Evolutionary conservation across 805 yeast species (phyloP).

Genomic region (Hanseniaspora valbyensis): DNA sequence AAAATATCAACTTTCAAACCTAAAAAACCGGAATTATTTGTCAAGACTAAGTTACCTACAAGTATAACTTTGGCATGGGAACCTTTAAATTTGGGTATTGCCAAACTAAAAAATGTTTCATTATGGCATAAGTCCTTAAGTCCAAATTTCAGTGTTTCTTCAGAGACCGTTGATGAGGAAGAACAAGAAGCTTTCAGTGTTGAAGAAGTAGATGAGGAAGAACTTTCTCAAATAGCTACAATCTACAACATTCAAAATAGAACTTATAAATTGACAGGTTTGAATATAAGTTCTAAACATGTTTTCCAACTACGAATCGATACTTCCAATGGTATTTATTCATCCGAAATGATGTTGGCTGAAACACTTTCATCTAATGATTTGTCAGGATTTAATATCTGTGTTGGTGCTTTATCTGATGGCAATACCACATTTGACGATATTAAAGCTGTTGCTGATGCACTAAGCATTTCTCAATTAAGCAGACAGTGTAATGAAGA

Average conservation of each 20-base stretch:
- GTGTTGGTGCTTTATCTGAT: conserved; percentile 65
- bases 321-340: conserved; percentile 80
- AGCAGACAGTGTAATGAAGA: conserved; percentile 41
- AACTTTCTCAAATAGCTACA: conserved; percentile 51
- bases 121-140: conserved; percentile 43
- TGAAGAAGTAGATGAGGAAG: conserved; percentile 12
- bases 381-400: conserved; percentile 79
- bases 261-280: conserved; percentile 80
- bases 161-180: background rate
- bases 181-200: background rate
- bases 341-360: conserved; percentile 55
- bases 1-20: conserved; percentile 70
- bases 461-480: conserved; percentile 61
- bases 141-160: conserved; percentile 14
- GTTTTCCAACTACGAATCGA: conserved; percentile 67
- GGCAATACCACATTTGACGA: conserved; percentile 41
- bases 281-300: conserved; percentile 75
- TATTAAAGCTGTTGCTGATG: conserved; percentile 47
- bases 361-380: conserved; percentile 95
- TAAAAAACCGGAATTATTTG: conserved; percentile 51
- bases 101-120: conserved; percentile 62
- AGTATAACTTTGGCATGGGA: conserved; percentile 95
- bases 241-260: conserved; percentile 67
- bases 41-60: conserved; percentile 81
- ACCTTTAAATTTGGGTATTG: conserved; percentile 67